Evolutionary conservation across 1,284 basidiomycete species (phyloP), one percentile per base, ranked within the genome.

Genomic region (Paramarasmius palmivorus): DNA sequence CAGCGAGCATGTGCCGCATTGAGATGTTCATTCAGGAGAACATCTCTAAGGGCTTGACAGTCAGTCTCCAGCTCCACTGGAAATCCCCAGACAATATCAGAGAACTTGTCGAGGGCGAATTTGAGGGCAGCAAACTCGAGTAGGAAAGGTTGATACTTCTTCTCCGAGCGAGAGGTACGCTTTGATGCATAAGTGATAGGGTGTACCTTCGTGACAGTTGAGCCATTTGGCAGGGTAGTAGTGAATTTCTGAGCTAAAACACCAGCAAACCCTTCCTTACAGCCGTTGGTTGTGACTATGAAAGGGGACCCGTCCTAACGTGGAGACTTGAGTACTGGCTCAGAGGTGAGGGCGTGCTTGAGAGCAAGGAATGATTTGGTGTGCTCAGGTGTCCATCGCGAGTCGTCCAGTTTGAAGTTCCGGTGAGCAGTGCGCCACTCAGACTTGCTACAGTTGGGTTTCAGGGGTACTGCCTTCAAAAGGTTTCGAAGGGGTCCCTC

Each of bases 401-500:
- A 37, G 0, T 54, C 57, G 8, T 34, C 50, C 2, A 71, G 57
- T 6, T 59, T 60, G 39, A 61, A 49, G 3, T 49, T 55, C 29
- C 56, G 50, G 58, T 67, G 63, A 2, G 55, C 54, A 1, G 56
- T 46, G 25, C 56, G 55, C 46, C 68, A 70, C 0, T 57, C 61
- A 0, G 55, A 26, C 48, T 68, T 71, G 2, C 34, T 57, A 14
- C 49, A 59, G 0, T 57, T 49, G n/a, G 49, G 37, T 15, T 63
- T 64, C 2, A 69, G n/a, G 5, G 25, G 17, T 0, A 55, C 54
- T 17, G 10, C 6, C 15, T 10, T 66, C 0, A 63, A 40, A 4
- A 75, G 54, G 49, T 75, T 64, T 0, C 58, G 56, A 0, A 75
- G 56, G 0, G 68, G 71, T 8, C 52, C 54, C 25, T 63, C 70